These are phyloP conservation scores for Psilocybe subaeruginosa DNA, from an alignment of 768 basidiomycete genomes.

Conservation along the genomic window DNA sequence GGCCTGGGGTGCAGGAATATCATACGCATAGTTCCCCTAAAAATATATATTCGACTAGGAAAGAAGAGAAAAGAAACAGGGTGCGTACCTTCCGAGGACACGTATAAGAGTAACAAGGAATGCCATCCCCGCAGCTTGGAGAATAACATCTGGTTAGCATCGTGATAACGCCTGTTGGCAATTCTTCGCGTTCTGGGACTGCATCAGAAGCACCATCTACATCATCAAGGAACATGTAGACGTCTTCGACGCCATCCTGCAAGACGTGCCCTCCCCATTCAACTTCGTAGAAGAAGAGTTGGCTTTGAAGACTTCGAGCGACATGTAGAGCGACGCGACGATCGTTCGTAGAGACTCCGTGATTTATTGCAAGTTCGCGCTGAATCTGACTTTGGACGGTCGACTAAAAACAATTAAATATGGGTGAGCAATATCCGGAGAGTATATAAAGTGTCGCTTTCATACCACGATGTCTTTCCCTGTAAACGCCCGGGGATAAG, in stretches of 20 bases:
- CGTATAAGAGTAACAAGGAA: slow-evolving; percentile 78
- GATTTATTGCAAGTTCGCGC: slow-evolving; percentile 76
- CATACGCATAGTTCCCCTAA: slow-evolving; percentile 21
- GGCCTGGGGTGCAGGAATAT: slow-evolving; percentile 17
- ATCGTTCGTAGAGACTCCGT: slow-evolving; percentile 75
- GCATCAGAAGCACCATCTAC: slow-evolving; percentile 65
- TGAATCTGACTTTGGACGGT: slow-evolving; percentile 89
- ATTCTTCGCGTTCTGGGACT: slow-evolving; percentile 61
- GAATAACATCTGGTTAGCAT: slow-evolving; percentile 91
- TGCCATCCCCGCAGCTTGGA: slow-evolving; percentile 80
- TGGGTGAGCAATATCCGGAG: background rate
- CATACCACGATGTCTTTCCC: slow-evolving; percentile 93
- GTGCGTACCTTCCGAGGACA: slow-evolving; percentile 70
- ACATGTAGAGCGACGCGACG: slow-evolving; percentile 85
- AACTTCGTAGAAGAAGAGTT: slow-evolving; percentile 96
- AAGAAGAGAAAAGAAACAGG: background rate
- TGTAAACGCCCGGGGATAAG: slow-evolving; percentile 89
- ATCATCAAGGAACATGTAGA: slow-evolving; percentile 92
- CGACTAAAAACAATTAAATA: slow-evolving; percentile 49
- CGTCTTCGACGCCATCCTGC: slow-evolving; percentile 89
- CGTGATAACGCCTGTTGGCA: slow-evolving; percentile 91
- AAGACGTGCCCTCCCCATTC: slow-evolving; percentile 88
- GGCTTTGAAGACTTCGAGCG: slow-evolving; percentile 87
- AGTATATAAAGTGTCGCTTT: slow-evolving; percentile 25
- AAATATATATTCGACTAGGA: slow-evolving; percentile 1